phyloP scores from a whole-genome alignment of 2,329 filamentous ascomycete genomes.

The Pseudopithomyces maydicus region DNA sequence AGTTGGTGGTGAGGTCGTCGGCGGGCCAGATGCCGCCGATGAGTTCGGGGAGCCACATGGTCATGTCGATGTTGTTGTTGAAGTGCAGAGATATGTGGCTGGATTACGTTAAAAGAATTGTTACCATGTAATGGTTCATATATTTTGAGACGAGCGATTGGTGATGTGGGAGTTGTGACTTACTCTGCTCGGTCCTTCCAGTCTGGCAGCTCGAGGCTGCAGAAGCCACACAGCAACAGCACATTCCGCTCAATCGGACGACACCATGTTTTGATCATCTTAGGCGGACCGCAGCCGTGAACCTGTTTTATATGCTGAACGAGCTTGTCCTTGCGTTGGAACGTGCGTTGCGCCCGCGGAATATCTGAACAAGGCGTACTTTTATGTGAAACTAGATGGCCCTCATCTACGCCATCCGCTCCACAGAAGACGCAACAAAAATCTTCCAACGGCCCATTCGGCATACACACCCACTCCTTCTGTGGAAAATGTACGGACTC shows the following conservation, averaged over 20 bases:
- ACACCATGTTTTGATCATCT: conserved; percentile 38
- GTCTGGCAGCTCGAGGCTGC: conserved; percentile 14
- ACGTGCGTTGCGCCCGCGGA: conserved; percentile 55
- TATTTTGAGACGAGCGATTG: not conserved
- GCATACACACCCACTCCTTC: conserved; percentile 64
- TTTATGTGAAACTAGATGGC: conserved; percentile 56
- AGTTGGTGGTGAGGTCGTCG: not conserved
- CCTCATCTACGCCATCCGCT: conserved; percentile 46
- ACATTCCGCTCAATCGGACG: conserved; percentile 20
- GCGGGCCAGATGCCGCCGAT: conserved; percentile 18
- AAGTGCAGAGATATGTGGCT: conserved; percentile 24
- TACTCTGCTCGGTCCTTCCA: conserved; percentile 22
- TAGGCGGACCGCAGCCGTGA: conserved; percentile 51
- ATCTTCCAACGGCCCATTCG: conserved; percentile 53
- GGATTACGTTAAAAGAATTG: too few species aligned
- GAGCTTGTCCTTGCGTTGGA: conserved; percentile 57
- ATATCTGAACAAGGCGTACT: conserved; percentile 62
- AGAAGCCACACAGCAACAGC: conserved; percentile 23
- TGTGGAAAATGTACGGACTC: conserved; percentile 65
- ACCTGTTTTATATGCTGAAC: conserved; percentile 56
- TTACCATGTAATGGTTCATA: too few species aligned
- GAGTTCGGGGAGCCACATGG: conserved; percentile 18
- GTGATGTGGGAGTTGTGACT: not conserved
- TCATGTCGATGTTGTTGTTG: conserved; percentile 16
- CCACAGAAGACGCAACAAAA: conserved; percentile 56